A percentile compares a stretch with the other conserved stretches of the same genome.
These are phyloP conservation scores for Endotrypanum monterogeii DNA, from an alignment of 208 protist genomes.

Conservation along the genomic window DNA sequence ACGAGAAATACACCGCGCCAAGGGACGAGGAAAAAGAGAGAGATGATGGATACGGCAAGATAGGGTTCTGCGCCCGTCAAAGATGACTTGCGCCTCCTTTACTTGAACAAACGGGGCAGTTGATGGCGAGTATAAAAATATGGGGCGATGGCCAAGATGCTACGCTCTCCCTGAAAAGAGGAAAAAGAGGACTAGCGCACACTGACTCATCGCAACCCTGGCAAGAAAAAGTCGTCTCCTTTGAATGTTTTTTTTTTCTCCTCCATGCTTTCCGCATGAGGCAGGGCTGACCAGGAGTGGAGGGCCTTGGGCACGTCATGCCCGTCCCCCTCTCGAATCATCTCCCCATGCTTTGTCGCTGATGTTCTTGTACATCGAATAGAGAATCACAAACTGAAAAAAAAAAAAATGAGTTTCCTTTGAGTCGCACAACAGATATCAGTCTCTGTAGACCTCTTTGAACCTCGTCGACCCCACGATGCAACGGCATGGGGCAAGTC, in stretches of 20 bases:
- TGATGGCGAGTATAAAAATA: not conserved
- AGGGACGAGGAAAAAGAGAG: not conserved
- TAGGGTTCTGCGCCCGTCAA: not conserved
- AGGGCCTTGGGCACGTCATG: not conserved
- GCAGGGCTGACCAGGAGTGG: not conserved
- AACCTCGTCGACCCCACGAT: not conserved
- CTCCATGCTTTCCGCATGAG: not conserved
- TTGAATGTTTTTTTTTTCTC: not conserved
- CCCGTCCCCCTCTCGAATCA: not conserved
- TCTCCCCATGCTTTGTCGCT: not conserved
- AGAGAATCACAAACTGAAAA: not conserved
- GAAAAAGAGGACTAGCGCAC: not conserved
- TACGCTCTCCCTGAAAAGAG: not conserved
- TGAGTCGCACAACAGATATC: not conserved
- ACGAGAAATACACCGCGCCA: not conserved
- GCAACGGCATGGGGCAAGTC: not conserved
- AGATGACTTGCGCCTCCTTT: not conserved
- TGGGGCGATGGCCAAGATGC: not conserved
- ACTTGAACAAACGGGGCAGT: not conserved
- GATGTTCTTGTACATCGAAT: constrained; percentile 2
- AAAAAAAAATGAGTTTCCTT: not conserved
- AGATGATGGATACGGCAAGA: not conserved
- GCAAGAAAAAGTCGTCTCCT: not conserved
- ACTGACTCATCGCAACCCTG: not conserved
- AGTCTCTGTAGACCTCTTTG: not conserved